Evolutionary conservation across 345 rosid species (phyloP).

Genomic region (Heritiera littoralis): DNA sequence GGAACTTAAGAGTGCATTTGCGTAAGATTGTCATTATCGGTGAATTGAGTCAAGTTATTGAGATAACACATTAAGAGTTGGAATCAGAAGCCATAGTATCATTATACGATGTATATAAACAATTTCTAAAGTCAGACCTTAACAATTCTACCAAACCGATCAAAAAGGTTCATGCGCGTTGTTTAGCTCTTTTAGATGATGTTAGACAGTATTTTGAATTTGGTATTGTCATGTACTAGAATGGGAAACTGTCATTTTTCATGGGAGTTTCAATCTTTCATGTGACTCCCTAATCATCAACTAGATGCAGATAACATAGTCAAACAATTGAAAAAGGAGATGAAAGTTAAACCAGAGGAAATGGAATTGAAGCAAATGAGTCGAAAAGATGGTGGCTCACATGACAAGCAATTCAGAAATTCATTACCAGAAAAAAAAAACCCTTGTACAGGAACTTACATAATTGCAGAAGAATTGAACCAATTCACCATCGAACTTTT

Average conservation of each 20-base stretch:
- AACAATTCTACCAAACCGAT: slow-evolving; percentile 68
- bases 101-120: slow-evolving; percentile 5
- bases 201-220: not conserved
- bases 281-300: not conserved
- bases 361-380: not conserved
- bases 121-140: slow-evolving; percentile 46
- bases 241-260: not conserved
- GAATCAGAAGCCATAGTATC: not conserved
- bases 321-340: not conserved
- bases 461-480: not conserved
- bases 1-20: slow-evolving; percentile 64
- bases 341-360: not conserved
- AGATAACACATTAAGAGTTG: not conserved
- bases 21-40: slow-evolving; percentile 63
- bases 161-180: slow-evolving; percentile 63
- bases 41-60: not conserved
- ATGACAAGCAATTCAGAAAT: not conserved
- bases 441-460: not conserved
- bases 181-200: not conserved
- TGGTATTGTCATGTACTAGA: not conserved
- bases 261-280: not conserved
- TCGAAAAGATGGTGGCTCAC: slow-evolving; percentile 1
- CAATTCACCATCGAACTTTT: not conserved
- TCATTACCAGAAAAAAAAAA: not conserved
- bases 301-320: not conserved